phyloP scores from a whole-genome alignment of 2,329 filamentous ascomycete genomes.

The Aspergillus flavus region DNA sequence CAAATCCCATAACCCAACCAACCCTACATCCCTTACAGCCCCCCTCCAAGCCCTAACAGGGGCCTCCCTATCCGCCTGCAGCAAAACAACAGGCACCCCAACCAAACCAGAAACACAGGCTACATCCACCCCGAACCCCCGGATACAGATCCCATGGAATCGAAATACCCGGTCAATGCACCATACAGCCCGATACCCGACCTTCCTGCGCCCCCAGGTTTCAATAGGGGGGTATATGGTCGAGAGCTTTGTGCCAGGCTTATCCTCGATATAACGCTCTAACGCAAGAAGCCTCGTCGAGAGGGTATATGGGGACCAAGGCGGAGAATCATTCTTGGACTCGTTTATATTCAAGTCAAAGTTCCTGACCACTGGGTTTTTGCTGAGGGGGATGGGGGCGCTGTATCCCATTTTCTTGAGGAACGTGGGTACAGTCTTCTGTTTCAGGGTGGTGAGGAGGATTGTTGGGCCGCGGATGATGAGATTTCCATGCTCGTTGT shows the following conservation, averaged over 20 bases:
- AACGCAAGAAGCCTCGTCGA: background rate
- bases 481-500: background rate
- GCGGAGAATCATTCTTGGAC: background rate
- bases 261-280: background rate
- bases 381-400: background rate
- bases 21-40: background rate
- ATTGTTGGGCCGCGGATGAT: background rate
- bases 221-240: background rate
- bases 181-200: background rate
- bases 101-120: background rate
- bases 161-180: background rate
- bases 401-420: too few relatives aligned
- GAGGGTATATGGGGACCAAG: background rate
- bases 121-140: background rate
- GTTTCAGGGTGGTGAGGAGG: background rate
- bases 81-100: background rate
- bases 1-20: background rate
- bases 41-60: background rate
- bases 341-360: too few relatives aligned
- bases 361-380: background rate
- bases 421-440: background rate
- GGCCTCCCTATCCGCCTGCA: background rate
- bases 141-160: background rate
- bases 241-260: background rate
- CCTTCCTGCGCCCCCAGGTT: background rate